Evolutionary conservation across 2,329 filamentous ascomycete species (phyloP).

Genomic region (Hymenoscyphus occultus): DNA sequence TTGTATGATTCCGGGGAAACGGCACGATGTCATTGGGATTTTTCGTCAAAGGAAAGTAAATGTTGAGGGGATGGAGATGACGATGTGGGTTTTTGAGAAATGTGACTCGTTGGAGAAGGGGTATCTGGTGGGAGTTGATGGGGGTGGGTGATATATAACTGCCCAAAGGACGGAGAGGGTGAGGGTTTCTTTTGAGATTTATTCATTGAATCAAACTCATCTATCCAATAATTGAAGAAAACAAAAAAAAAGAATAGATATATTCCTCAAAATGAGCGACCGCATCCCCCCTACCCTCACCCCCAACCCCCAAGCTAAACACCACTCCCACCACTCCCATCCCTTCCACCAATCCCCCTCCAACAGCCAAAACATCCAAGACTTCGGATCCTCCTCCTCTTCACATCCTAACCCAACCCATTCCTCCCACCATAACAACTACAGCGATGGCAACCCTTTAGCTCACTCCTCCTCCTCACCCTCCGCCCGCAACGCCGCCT

Average conservation of each 20-base stretch:
- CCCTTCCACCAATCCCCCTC: not conserved
- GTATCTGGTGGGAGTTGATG: not conserved
- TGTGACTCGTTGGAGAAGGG: not conserved
- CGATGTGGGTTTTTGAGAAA: not conserved
- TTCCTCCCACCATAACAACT: not conserved
- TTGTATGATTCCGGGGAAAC: not conserved
- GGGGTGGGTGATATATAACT: not conserved
- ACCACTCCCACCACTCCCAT: not conserved
- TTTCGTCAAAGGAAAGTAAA: not conserved
- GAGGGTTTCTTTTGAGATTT: no score
- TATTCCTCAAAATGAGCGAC: no score
- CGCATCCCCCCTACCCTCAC: not conserved
- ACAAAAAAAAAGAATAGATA: no score
- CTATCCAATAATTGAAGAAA: no score
- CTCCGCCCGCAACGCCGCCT: constrained; percentile 47
- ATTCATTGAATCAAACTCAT: no score
- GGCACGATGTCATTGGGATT: not conserved
- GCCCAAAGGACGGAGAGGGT: no score
- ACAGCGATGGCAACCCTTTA: constrained; percentile 41
- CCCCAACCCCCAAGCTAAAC: not conserved
- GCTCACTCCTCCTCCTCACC: constrained; percentile 45
- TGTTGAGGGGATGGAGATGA: not conserved
- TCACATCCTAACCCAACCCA: not conserved
- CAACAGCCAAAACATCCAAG: not conserved
- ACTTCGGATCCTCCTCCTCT: not conserved